A percentile compares a stretch with the other conserved stretches of the same genome.
These are phyloP conservation scores for Flaveria sonorensis DNA, from an alignment of 129 eudicot genomes.

Conservation along the genomic window DNA sequence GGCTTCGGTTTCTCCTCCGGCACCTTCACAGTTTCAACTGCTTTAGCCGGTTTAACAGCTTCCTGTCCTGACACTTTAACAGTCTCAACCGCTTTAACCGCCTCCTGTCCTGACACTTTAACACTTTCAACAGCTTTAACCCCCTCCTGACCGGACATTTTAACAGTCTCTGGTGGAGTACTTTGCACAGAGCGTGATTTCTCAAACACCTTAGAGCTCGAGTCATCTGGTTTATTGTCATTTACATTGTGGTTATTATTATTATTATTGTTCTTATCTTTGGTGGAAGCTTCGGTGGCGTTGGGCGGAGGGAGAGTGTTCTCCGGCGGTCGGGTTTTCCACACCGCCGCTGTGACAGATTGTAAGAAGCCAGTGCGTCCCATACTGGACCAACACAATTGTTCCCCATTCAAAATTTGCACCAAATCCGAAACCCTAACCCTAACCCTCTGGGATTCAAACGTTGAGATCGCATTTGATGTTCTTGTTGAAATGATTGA, in stretches of 20 bases:
- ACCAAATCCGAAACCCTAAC: conserved; percentile 32
- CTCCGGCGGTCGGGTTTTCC: conserved; percentile 51
- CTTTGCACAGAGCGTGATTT: conserved; percentile 30
- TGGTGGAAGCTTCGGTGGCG: conserved; percentile 29
- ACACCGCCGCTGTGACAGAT: conserved; percentile 72
- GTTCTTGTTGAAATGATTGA: conserved; percentile 27
- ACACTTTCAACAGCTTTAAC: background rate
- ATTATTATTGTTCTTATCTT: conserved; percentile 12
- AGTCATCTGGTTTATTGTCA: conserved; percentile 21
- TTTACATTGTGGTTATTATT: conserved; percentile 17
- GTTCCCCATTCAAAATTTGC: conserved; percentile 65
- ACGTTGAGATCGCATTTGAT: conserved; percentile 32
- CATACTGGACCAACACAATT: conserved; percentile 50
- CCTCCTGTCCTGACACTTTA: background rate
- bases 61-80: background rate
- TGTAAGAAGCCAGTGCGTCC: conserved; percentile 63
- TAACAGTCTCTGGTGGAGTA: conserved; percentile 34
- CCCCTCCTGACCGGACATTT: background rate
- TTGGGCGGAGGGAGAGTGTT: conserved; percentile 50
- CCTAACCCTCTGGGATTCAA: conserved; percentile 3
- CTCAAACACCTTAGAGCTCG: conserved; percentile 26
- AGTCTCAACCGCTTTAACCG: background rate
- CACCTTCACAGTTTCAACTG: background rate
- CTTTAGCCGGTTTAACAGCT: background rate
- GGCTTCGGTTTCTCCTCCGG: conserved; percentile 27